Conservation (phyloP, 176 grass and related monocot species). For the Oryza punctata region DNA sequence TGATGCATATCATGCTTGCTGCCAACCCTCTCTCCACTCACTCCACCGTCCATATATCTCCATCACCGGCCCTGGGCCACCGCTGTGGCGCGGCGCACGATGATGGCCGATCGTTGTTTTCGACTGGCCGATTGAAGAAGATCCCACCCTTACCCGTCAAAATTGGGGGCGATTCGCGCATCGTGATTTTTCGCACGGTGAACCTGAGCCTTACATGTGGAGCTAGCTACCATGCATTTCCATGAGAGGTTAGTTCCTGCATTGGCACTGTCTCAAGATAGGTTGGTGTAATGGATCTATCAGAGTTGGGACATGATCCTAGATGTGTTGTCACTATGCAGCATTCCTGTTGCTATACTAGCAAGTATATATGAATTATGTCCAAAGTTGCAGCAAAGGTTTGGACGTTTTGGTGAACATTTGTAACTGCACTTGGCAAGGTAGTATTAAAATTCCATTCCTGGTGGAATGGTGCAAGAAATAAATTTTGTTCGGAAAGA, state of each 20-base stretch:
- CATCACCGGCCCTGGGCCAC: slow-evolving; percentile 20
- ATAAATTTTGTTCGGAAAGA: background rate
- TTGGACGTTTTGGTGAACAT: background rate
- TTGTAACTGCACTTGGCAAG: background rate
- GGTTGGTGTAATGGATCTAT: slow-evolving; percentile 26
- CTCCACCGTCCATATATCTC: background rate
- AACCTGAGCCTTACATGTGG: background rate
- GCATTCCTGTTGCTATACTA: background rate
- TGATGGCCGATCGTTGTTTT: background rate
- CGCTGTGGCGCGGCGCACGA: background rate
- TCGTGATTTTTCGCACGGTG: background rate
- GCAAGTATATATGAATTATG: background rate
- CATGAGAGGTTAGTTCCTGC: background rate
- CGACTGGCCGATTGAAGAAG: background rate
- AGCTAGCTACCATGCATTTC: background rate
- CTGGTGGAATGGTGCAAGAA: background rate
- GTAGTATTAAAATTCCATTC: background rate
- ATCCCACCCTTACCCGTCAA: slow-evolving; percentile 7
- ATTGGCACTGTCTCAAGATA: slow-evolving; percentile 20
- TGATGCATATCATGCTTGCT: slow-evolving; percentile 37
- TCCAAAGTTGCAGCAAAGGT: background rate
- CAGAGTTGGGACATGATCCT: slow-evolving; percentile 18
- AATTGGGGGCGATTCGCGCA: background rate
- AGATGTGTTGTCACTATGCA: background rate
- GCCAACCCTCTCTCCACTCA: slow-evolving; percentile 33